These are phyloP conservation scores for Salix dunnii DNA, from an alignment of 345 rosid species.

Conservation along the genomic window DNA sequence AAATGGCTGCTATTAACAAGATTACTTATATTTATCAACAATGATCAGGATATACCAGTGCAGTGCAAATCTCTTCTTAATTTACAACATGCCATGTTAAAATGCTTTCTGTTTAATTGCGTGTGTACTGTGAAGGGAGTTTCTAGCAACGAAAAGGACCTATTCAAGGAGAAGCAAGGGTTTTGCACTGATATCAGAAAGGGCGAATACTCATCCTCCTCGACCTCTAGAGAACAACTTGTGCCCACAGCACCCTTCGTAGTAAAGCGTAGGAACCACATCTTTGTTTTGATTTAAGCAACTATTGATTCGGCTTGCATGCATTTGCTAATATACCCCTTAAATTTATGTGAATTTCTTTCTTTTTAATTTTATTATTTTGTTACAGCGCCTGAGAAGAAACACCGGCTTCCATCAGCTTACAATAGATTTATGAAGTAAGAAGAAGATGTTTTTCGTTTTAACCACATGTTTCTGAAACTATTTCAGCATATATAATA, in stretches of 20 bases:
- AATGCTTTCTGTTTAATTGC: background rate
- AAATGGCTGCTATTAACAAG: too few relatives aligned
- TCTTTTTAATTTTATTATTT: background rate
- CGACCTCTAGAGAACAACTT: constrained; percentile 66
- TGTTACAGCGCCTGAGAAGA: constrained; percentile 90
- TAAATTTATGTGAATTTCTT: background rate
- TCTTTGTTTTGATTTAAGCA: background rate
- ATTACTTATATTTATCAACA: too few relatives aligned
- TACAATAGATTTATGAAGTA: constrained; percentile 98
- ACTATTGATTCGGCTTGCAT: background rate
- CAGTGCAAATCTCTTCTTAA: background rate
- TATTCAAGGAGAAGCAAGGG: constrained; percentile 50
- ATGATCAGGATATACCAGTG: too few relatives aligned
- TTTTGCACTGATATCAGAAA: constrained; percentile 57
- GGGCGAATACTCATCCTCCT: constrained; percentile 64
- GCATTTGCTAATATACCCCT: background rate
- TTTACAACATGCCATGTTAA: background rate
- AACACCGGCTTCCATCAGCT: constrained; percentile 98
- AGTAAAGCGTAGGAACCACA: constrained; percentile 63
- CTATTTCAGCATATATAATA: background rate
- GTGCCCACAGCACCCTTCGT: constrained; percentile 85
- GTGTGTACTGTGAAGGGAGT: background rate
- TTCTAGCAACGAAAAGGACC: background rate
- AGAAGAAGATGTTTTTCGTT: constrained; percentile 1
- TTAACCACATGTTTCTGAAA: background rate